A percentile compares a stretch with the other conserved stretches of the same genome.
Conservation (phyloP, 169 alveolate species). For the Plasmodium gaboni region DNA sequence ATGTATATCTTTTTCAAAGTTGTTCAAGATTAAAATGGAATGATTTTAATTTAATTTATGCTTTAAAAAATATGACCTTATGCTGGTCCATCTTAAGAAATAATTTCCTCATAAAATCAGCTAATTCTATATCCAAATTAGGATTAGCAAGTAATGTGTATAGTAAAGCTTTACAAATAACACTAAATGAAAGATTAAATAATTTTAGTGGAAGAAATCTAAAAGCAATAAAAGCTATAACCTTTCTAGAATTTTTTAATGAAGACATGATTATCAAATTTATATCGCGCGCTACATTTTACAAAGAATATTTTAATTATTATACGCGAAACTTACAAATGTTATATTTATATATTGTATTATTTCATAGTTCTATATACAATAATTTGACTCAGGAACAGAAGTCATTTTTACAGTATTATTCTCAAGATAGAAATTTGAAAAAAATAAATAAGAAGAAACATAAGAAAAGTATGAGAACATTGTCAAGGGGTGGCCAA, state of each 20-base stretch:
- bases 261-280: slow-evolving; percentile 83
- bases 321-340: slow-evolving; percentile 81
- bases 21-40: slow-evolving; percentile 79
- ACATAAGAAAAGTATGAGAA: not conserved
- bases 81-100: slow-evolving; percentile 87
- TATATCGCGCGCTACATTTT: slow-evolving; percentile 78
- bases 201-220: slow-evolving; percentile 76
- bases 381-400: slow-evolving; percentile 42
- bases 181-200: slow-evolving; percentile 75
- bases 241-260: slow-evolving; percentile 79
- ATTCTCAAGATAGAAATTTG: slow-evolving; percentile 47
- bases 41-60: slow-evolving; percentile 81
- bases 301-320: slow-evolving; percentile 78
- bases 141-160: slow-evolving; percentile 79
- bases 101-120: slow-evolving; percentile 83
- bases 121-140: slow-evolving; percentile 82
- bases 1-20: slow-evolving; percentile 84
- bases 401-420: slow-evolving; percentile 24
- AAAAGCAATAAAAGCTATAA: slow-evolving; percentile 55
- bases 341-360: slow-evolving; percentile 76
- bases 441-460: slow-evolving; percentile 22
- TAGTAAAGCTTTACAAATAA: slow-evolving; percentile 81
- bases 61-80: slow-evolving; percentile 83
- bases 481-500: not conserved
- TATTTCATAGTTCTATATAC: slow-evolving; percentile 29